Conservation (phyloP, 768 basidiomycete genomes). For the Panaeolus papilionaceus region DNA sequence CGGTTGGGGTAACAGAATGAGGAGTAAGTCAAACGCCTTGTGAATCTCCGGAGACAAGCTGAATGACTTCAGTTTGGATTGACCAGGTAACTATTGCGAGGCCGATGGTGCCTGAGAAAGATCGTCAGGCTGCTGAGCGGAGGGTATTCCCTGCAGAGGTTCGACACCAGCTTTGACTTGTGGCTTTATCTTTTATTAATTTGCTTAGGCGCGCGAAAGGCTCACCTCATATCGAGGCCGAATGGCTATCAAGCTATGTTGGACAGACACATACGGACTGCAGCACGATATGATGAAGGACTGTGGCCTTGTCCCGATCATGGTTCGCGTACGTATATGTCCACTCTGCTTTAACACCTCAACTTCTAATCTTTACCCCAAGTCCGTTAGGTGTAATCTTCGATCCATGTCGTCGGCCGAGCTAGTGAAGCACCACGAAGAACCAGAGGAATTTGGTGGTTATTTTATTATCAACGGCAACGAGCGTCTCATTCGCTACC, state of each 20-base stretch:
- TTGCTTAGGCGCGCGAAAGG: constrained; percentile 84
- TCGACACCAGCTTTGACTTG: constrained; percentile 20
- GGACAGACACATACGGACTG: constrained; percentile 78
- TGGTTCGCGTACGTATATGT: constrained; percentile 82
- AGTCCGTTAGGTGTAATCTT: constrained; percentile 96
- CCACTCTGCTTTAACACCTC: not conserved
- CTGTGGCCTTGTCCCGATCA: constrained; percentile 93
- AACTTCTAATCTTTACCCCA: not conserved
- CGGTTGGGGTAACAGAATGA: constrained; percentile 85
- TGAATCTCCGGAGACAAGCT: constrained; percentile 16
- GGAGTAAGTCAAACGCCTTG: constrained; percentile 61
- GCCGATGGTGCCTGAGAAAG: constrained; percentile 89
- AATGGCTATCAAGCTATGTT: constrained; percentile 87
- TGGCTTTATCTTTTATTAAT: constrained; percentile 12
- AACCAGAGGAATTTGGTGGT: constrained; percentile 97
- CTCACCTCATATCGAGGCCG: constrained; percentile 90
- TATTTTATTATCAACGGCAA: constrained; percentile 99
- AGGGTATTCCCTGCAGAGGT: constrained; percentile 92
- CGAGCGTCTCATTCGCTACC: constrained; percentile 97
- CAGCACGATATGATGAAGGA: constrained; percentile 77
- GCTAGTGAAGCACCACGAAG: constrained; percentile 90
- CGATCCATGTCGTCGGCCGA: constrained; percentile 83
- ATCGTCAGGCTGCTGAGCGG: constrained; percentile 74
- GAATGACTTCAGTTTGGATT: constrained; percentile 78
- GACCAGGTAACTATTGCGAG: constrained; percentile 82